Percentiles rank a stretch among this genome's conserved stretches.
Evolutionary conservation across 306 rosid species (phyloP).

Genomic region (Medicago lupulina): DNA sequence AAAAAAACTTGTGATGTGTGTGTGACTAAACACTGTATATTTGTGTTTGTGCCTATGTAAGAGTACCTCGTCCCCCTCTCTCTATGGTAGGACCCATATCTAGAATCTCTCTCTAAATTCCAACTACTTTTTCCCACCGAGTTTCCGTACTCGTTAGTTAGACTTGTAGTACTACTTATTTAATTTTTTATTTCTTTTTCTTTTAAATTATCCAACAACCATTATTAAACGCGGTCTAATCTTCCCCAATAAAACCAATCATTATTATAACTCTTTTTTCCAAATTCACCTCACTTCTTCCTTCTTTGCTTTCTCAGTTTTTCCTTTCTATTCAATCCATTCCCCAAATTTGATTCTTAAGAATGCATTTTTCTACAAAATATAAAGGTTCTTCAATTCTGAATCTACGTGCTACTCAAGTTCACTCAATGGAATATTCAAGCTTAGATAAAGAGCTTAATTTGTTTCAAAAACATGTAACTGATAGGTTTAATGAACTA

Average conservation of each 20-base stretch:
- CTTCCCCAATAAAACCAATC: not conserved
- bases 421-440: slow-evolving; percentile 63
- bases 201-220: not conserved
- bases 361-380: slow-evolving; percentile 73
- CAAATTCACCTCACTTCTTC: not conserved
- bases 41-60: too few relatives aligned
- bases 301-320: slow-evolving; percentile 29
- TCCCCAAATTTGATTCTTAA: not conserved
- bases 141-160: not conserved
- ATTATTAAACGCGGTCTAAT: not conserved
- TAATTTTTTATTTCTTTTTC: not conserved
- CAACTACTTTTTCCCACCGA: not conserved
- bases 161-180: not conserved
- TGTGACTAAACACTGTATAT: too few relatives aligned
- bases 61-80: too few relatives aligned
- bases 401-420: slow-evolving; percentile 52
- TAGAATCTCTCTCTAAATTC: too few relatives aligned
- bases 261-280: not conserved
- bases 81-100: too few relatives aligned
- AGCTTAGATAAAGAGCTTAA: slow-evolving; percentile 60
- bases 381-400: slow-evolving; percentile 64
- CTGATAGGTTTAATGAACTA: slow-evolving; percentile 57
- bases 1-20: too few relatives aligned
- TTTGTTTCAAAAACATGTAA: slow-evolving; percentile 65
- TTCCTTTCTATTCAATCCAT: not conserved